Percentiles rank a stretch among this genome's conserved stretches.
phyloP scores from a whole-genome alignment of 306 rosid species.

The Hippophae gyantsensis region DNA sequence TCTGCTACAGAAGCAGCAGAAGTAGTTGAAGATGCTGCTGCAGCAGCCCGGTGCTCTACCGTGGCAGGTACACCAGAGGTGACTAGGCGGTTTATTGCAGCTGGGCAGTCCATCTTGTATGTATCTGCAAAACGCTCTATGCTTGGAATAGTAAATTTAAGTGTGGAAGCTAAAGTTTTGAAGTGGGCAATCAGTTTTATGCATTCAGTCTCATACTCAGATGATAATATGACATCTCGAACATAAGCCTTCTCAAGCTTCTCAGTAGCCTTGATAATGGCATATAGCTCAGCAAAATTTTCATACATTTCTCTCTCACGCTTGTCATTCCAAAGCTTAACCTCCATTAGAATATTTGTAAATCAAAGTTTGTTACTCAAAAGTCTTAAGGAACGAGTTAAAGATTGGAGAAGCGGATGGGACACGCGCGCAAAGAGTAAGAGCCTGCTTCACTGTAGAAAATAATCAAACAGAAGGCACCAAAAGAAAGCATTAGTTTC shows the following conservation, averaged over 20 bases:
- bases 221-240: constrained; percentile 62
- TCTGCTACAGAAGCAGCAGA: constrained; percentile 84
- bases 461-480: constrained; percentile 13
- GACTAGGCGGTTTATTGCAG: constrained; percentile 83
- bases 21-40: constrained; percentile 45
- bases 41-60: constrained; percentile 72
- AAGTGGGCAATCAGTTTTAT: constrained; percentile 88
- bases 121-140: constrained; percentile 90
- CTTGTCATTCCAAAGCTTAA: constrained; percentile 96
- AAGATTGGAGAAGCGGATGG: constrained; percentile 98
- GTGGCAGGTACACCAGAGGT: constrained; percentile 88
- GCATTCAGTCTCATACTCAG: constrained; percentile 79
- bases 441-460: constrained; percentile 45
- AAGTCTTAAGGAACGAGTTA: not conserved
- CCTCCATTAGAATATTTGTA: constrained; percentile 50
- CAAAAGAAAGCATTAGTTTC: not conserved
- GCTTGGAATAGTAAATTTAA: constrained; percentile 83
- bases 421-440: constrained; percentile 95
- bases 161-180: constrained; percentile 75
- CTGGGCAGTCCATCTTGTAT: constrained; percentile 85
- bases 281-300: constrained; percentile 81
- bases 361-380: not conserved
- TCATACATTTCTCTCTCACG: constrained; percentile 99
- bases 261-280: constrained; percentile 91
- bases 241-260: constrained; percentile 89